Percentiles rank a stretch among this genome's conserved stretches.
Evolutionary conservation across 1,284 basidiomycete species (phyloP).

Genomic region (Boletus hoseneyae): DNA sequence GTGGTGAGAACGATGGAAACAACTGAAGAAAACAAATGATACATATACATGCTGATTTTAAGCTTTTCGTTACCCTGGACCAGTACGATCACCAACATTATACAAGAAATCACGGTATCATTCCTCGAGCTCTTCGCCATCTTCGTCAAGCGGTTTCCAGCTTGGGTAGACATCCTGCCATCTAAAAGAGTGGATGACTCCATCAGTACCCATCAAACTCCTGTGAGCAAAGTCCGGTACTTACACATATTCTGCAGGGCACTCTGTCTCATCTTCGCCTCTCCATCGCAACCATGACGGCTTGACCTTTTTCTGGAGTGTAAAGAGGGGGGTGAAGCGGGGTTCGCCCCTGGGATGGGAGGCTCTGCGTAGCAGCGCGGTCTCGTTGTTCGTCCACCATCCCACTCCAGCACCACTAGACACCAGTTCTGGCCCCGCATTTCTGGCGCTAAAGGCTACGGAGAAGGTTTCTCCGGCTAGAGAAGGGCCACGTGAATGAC

Average conservation of each 20-base stretch:
- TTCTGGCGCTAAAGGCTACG: neutral
- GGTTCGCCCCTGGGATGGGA: neutral
- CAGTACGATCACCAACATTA: neutral
- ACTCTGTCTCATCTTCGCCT: neutral
- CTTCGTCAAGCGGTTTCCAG: constrained; percentile 18
- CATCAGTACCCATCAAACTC: neutral
- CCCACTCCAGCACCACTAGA: neutral
- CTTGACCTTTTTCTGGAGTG: constrained; percentile 4
- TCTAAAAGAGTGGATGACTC: neutral
- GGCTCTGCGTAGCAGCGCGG: constrained; percentile 12
- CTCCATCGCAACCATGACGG: neutral
- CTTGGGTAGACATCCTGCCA: constrained; percentile 12
- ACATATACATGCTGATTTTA: neutral
- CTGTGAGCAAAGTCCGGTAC: neutral
- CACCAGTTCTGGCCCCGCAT: neutral
- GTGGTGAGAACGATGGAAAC: neutral
- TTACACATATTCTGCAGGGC: neutral
- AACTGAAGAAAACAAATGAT: neutral
- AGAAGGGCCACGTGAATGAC: neutral
- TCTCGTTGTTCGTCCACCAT: constrained; percentile 16
- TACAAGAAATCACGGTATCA: neutral
- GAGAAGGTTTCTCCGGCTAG: constrained; percentile 12
- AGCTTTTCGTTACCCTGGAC: neutral
- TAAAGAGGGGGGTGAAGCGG: constrained; percentile 12
- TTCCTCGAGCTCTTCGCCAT: constrained; percentile 2